Base-by-base conservation (phyloP, 768 basidiomycete genomes). In the Leucosporidium yakuticum region DNA sequence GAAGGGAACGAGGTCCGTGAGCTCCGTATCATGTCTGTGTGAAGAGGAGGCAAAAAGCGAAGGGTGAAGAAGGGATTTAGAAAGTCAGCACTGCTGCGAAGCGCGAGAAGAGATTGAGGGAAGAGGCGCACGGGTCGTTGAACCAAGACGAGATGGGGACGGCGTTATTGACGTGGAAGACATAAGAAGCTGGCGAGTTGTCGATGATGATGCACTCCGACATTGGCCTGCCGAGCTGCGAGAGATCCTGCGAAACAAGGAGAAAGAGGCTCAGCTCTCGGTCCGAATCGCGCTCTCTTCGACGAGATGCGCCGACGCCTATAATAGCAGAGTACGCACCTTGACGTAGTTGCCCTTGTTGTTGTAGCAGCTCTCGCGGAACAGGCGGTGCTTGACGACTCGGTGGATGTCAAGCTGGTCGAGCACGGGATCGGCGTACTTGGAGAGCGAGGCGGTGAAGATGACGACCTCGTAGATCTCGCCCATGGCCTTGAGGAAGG, bases 131-230 rank as follows among this genome's bases (percentile, higher is more conserved):
- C 49, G 76, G 76, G 65, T 77, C 76, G 79, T 97, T 98, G 82
- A 99, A 99, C 96, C 96, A 99, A 65, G 91, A 93, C 53, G 95
- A 97, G 69, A 99, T 94, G 19, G 96, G 96, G 7, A 98, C 95
- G 49, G 96, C 96, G 78, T 98, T 98, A 81, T 96, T 94, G 21
- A 93, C 93, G 77, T 99, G 95, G 84, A 99, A 99, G 68, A 98
- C 95, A 80, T 98, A 99, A 19, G 91, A 96, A 19, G 96, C 96
- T 21, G 96, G 96, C 32, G 95, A 98, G 79, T 98, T 99, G 81
- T 98, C 96, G 75, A 99, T 85, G 80, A 99, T 99, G 77, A 98
- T 97, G 69, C 88, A 91, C 76, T 95, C 91, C 57, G 86, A 84
- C 73, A 96, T 91, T 9, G 91, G 91, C 34, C 96, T 88, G 58